Evolutionary conservation across 352 stramenopile genomes (phyloP), one percentile per base, ranked within the genome.

Genomic region (Pythium brassicae): DNA sequence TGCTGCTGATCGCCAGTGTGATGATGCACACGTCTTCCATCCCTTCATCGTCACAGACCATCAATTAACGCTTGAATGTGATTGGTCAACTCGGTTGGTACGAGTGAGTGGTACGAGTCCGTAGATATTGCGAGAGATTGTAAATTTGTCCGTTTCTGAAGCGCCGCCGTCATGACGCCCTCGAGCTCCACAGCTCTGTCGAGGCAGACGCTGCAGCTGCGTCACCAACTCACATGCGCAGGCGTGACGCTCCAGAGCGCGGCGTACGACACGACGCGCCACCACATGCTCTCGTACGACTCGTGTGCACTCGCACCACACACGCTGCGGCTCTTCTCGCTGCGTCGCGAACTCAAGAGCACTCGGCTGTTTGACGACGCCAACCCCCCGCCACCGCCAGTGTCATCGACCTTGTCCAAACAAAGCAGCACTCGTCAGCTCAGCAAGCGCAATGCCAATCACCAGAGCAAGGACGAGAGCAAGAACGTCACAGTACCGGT

Each of bases 281-380:
- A 94, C 55, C 83, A 94, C 39, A 63, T 94, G 29, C 68, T 91
- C 35, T 68, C 71, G 5, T 89, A 86, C 55, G 77, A 81, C 62
- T 72, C 67, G 22, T 55, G 68, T 5, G 48, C 57, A 12, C 57
- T 83, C 46, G 69, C 68, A 39, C 66, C 76, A 14, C 76, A 87
- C 56, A 71, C 68, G 37, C 62, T 92, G 47, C 74, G 83, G 12
- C 67, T 90, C 42, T 90, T 88, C 50, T 90, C 79, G 34, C 66
- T 92, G 46, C 79, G 82, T 1, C 68, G 83, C 3, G 78, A 92
- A 67, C 72, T 92, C 57, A 82, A 85, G 25, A 76, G 59, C 51
- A 59, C 62, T 8, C 48, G 60, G n/a, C 56, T 92, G 19, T 80
- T 92, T 50, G 64, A 78, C 26, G 50, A 62, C 6, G 43, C 52